Percentiles rank a stretch among this genome's conserved stretches.
Conservation (phyloP, 345 rosid species). For the Leavenworthia alabamica region DNA sequence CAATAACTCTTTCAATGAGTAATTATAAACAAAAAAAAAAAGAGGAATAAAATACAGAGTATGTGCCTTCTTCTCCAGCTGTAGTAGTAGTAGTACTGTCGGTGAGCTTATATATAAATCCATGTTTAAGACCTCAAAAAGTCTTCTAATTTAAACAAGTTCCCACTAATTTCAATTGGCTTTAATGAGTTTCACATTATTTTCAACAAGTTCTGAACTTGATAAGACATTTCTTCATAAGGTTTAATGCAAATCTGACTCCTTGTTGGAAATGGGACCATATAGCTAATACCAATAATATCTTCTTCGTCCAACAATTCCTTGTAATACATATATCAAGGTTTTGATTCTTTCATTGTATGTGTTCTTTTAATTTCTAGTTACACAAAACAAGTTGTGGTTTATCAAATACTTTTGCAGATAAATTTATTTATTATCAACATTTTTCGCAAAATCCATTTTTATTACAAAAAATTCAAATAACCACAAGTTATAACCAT, state of each 20-base stretch:
- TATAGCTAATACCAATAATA: slow-evolving; percentile 19
- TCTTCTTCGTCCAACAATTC: background rate
- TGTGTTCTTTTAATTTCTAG: background rate
- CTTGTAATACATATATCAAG: background rate
- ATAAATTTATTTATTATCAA: background rate
- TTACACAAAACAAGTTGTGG: background rate
- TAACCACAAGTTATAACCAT: background rate
- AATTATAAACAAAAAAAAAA: background rate
- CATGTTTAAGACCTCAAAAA: background rate
- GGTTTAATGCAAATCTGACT: slow-evolving; percentile 33
- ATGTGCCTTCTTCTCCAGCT: slow-evolving; percentile 24
- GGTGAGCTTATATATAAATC: slow-evolving; percentile 11
- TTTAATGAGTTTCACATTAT: slow-evolving; percentile 8
- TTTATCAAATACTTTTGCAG: background rate
- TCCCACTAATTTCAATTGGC: background rate
- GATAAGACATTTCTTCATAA: slow-evolving; percentile 19
- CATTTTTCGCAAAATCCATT: background rate
- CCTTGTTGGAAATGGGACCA: slow-evolving; percentile 30
- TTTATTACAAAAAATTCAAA: background rate
- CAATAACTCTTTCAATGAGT: slow-evolving; percentile 20
- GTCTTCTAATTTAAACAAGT: background rate
- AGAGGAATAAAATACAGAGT: background rate
- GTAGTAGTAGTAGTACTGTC: slow-evolving; percentile 31
- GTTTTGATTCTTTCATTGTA: background rate
- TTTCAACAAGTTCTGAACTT: slow-evolving; percentile 29